Evolutionary conservation across 495 filamentous ascomycete genomes (phyloP).

Genomic region (Aspergillus kassunensis): DNA sequence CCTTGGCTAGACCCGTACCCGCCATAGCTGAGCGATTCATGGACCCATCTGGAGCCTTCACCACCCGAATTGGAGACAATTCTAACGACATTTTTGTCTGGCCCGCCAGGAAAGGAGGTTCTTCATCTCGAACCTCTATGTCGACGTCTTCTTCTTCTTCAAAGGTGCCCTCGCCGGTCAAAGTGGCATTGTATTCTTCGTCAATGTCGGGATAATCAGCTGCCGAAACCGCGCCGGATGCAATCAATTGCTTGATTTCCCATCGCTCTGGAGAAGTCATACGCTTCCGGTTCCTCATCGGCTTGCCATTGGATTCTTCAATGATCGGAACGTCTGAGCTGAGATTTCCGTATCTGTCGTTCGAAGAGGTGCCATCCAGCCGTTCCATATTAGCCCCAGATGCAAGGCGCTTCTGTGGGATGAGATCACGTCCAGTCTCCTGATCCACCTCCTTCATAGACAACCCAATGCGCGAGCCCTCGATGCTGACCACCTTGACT

Average conservation of each 20-base stretch:
- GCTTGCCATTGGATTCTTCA: constrained; percentile 55
- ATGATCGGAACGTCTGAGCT: constrained; percentile 60
- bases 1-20: constrained; percentile 84
- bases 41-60: constrained; percentile 95
- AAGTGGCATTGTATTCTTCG: constrained; percentile 84
- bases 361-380: constrained; percentile 52
- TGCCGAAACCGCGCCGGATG: constrained; percentile 85
- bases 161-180: constrained; percentile 81
- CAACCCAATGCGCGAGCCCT: constrained; percentile 73
- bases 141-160: constrained; percentile 97
- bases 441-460: constrained; percentile 99
- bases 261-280: constrained; percentile 95
- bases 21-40: constrained; percentile 94
- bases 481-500: constrained; percentile 87
- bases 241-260: constrained; percentile 96
- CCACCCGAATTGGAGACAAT: constrained; percentile 88
- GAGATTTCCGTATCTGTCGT: constrained; percentile 56
- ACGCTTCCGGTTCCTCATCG: constrained; percentile 68
- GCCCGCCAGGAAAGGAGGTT: constrained; percentile 91
- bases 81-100: constrained; percentile 96
- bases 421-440: constrained; percentile 76
- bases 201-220: constrained; percentile 93
- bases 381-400: constrained; percentile 91
- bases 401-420: constrained; percentile 74
- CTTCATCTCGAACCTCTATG: constrained; percentile 93